Evolutionary conservation across 352 stramenopile species (phyloP), one percentile per base, ranked within the genome.

Genomic region (Phytophthora syringae): DNA sequence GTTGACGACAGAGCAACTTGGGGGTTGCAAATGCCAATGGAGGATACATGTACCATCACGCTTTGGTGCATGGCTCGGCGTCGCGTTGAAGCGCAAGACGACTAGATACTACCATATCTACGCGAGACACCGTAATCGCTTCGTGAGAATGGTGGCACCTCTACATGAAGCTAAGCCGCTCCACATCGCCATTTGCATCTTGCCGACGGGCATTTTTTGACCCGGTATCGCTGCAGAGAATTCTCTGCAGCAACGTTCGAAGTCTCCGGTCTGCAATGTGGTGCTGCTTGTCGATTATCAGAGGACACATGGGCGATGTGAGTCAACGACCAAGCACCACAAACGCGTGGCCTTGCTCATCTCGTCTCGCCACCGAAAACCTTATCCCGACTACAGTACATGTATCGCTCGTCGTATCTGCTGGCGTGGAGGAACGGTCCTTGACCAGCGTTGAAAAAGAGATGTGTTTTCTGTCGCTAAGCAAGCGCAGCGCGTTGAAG

Each of bases 291-390:
- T 32, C 16, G 18, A 49, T 40, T 49, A 54, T 60, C 58, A 66
- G n/a, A 36, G 27, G 10, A 37, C 39, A 54, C 34, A 43, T 44
- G 22, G 24, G 3, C 2, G 43, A 57, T 24, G 44, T 69, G 52
- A 69, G 60, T 69, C 60, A 69, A 59, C 60, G 36, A 42, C 13
- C 15, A 21, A 32, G 47, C 25, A 52, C 37, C 39, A 47, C 56
- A 4, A 32, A 21, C 16, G 39, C 30, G 36, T 12, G 45, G n/a
- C 43, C 43, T 50, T 55, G 45, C 36, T 62, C 44, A 60, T 22
- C 58, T 64, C 44, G 60, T 67, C 45, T 64, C 28, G 45, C 39
- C 64, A 73, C 59, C 59, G 64, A 69, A 72, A 73, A 5, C 28
- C 64, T 72, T 72, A 68, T 57, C 60, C 51, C 57, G 34, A 37